Evolutionary conservation across 1,284 basidiomycete species (phyloP).

Genomic region (Ganoderma resinaceum): DNA sequence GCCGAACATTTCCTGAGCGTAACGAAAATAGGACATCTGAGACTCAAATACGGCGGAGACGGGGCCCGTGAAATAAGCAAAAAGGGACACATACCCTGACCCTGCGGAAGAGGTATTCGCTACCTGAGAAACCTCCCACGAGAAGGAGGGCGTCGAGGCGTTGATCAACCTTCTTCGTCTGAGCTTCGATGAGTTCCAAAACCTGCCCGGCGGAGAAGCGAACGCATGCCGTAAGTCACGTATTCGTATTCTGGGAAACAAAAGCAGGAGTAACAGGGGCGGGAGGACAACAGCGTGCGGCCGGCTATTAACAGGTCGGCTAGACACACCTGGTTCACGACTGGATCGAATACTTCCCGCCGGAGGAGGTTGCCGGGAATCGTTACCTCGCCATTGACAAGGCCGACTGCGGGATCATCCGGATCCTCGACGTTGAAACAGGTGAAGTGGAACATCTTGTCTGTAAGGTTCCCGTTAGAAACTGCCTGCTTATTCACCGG

Average conservation of each 20-base stretch:
- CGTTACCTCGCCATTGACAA: conserved; percentile 80
- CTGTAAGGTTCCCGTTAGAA: conserved; percentile 45
- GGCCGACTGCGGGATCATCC: conserved; percentile 74
- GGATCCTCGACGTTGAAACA: conserved; percentile 83
- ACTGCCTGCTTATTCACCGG: conserved; percentile 9
- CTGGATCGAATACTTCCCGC: conserved; percentile 81
- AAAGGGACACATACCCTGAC: conserved; percentile 61
- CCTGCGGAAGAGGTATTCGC: conserved; percentile 78
- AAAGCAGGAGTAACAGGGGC: conserved; percentile 8
- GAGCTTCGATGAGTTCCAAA: conserved; percentile 76
- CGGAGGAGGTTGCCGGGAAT: conserved; percentile 80
- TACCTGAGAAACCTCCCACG: conserved; percentile 86
- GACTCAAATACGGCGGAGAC: not conserved
- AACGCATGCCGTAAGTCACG: conserved; percentile 24
- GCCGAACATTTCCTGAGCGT: conserved; percentile 65
- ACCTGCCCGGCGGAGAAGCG: conserved; percentile 53
- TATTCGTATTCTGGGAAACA: conserved; percentile 13
- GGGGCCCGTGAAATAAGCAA: not conserved
- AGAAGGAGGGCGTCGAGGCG: conserved; percentile 79
- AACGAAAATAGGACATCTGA: not conserved
- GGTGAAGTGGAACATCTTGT: conserved; percentile 82
- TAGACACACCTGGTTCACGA: conserved; percentile 67
- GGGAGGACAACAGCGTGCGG: conserved; percentile 22
- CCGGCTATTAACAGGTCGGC: conserved; percentile 20
- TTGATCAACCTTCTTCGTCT: conserved; percentile 67